Evolutionary conservation across 129 eudicot genomes (phyloP), one percentile per base, ranked within the genome.

Genomic region (Tagetes patula): DNA sequence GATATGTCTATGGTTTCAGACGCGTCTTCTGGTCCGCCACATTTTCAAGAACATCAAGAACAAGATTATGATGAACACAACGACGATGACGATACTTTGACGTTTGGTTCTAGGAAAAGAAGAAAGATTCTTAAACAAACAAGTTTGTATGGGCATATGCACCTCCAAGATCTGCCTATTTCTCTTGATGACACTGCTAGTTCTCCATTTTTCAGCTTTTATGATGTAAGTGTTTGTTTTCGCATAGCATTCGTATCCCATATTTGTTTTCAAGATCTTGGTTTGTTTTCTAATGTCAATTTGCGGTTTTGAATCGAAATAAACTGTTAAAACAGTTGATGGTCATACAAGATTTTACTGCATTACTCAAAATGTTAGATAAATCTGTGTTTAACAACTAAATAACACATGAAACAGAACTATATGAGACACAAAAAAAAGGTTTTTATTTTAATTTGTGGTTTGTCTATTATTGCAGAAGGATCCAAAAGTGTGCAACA

Each of bases 11-110:
- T 91, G 97, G 82, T 91, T 9, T 91, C 97, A 32, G 97, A 91
- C 69, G 97, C 97, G 52, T 91, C 97, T 54, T 88, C 97, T 1
- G 97, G 97, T 8, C 95, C 96, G 3, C 97, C 95, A 9, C 89
- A 82, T 81, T 74, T 88, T 56, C 85, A 81, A 54, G 78, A 78
- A 43, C 77, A 71, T 5, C 56, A 72, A 36, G 66, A 75, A 11
- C 82, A 86, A 2, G 84, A 87, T 0, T 86, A 81, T 37, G 77
- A 74, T 0, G 67, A 72, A 39, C 64, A 59, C 48, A 55, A 72
- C 6, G 67, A 55, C 20, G 33, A 10, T 14, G 36, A 33, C 4
- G 36, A n/a, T 65, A 75, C 37, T 31, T 80, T 71, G 33, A 56
- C 73, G 47, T 66, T 32, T 13, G 52, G 53, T 40, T 39, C 36